Evolutionary conservation across 2,329 filamentous ascomycete genomes (phyloP).

Genomic region (Cytospora chrysosperma): DNA sequence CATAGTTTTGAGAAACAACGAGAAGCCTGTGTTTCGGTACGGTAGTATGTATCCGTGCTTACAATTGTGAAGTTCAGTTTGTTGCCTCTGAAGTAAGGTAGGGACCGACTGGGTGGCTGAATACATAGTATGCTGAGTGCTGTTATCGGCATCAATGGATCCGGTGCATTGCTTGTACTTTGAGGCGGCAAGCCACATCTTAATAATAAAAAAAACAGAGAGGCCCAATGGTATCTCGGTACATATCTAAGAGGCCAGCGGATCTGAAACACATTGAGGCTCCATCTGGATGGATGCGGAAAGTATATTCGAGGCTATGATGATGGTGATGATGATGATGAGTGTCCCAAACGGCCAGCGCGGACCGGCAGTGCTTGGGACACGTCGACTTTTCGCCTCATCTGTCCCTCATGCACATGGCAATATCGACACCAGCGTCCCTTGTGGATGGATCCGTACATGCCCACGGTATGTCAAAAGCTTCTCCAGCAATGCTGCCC

Average conservation of each 20-base stretch:
- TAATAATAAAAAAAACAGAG: no score
- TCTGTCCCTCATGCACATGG: no score
- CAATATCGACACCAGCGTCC: no score
- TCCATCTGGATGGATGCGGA: not conserved
- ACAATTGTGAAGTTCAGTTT: not conserved
- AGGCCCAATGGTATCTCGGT: not conserved
- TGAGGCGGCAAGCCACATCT: not conserved
- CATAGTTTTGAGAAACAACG: not conserved
- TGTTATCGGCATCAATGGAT: no score
- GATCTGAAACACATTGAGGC: constrained; percentile 6
- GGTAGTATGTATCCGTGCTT: not conserved
- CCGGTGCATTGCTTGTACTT: not conserved
- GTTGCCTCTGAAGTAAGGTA: not conserved
- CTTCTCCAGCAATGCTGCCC: constrained; percentile 17
- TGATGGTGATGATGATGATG: no score
- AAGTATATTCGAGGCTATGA: constrained; percentile 3
- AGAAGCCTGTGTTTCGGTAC: not conserved
- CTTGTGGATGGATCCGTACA: not conserved
- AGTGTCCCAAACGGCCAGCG: not conserved
- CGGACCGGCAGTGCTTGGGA: not conserved
- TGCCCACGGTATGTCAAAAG: not conserved
- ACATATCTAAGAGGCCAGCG: constrained; percentile 5
- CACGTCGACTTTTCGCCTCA: constrained; percentile 19
- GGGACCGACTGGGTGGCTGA: not conserved
- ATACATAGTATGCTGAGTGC: no score